Conservation (phyloP, 1,284 basidiomycete genomes). For the Cerrena zonata region DNA sequence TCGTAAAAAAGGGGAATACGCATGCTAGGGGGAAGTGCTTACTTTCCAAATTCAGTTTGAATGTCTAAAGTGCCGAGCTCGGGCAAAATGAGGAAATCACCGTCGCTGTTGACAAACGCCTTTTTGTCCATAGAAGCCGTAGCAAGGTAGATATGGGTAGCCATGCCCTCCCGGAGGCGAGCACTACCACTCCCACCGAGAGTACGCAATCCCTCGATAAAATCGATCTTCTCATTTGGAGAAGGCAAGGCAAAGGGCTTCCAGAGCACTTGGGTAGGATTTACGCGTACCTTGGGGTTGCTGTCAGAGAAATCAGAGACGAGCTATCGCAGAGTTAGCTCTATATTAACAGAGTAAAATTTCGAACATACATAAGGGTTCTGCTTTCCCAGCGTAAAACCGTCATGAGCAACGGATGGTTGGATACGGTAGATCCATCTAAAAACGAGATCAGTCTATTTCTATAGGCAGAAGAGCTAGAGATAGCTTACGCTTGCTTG, state of each 20-base stretch:
- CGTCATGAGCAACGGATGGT: slow-evolving; percentile 2
- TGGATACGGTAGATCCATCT: slow-evolving; percentile 6
- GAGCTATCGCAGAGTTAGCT: background rate
- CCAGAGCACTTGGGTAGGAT: slow-evolving; percentile 2
- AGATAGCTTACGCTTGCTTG: background rate
- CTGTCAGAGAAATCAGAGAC: background rate
- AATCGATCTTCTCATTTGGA: slow-evolving; percentile 1
- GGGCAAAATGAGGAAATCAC: slow-evolving; percentile 1
- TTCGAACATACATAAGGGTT: slow-evolving; percentile 2
- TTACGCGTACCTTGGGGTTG: slow-evolving; percentile 1
- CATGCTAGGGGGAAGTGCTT: background rate
- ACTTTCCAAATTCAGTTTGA: slow-evolving; percentile 6
- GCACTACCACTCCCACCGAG: background rate
- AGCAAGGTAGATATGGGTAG: background rate
- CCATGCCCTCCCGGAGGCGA: background rate
- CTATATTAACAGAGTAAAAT: background rate
- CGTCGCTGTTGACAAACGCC: slow-evolving; percentile 3
- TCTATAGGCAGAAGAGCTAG: no score
- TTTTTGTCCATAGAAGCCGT: slow-evolving; percentile 6
- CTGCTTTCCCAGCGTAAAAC: background rate
- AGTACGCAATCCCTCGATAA: slow-evolving; percentile 1
- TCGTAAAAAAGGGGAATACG: background rate
- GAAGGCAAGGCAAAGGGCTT: background rate
- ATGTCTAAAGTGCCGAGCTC: slow-evolving; percentile 4
- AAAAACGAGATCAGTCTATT: background rate